Base-by-base conservation (phyloP, 495 filamentous ascomycete species). In the Penicillium robsamsonii region DNA sequence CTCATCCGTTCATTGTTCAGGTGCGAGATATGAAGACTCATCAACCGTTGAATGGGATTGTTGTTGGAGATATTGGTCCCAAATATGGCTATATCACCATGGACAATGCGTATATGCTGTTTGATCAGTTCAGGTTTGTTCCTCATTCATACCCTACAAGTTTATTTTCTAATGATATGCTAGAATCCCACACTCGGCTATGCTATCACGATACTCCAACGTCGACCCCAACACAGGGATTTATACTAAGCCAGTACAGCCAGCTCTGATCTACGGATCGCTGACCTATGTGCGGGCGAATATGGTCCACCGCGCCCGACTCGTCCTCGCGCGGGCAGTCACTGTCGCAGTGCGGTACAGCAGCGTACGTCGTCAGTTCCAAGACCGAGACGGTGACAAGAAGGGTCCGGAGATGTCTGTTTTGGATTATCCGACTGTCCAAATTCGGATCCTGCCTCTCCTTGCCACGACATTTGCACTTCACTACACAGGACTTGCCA, bases 21-120 rank as follows among this genome's bases (percentile, higher is more conserved):
- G 75, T 80, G 17, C 69, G 78, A 4, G 72, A 79, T 54, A 63
- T 71, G 63, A 64, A 73, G 42, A 77, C 72, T 0, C 73, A 77
- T 46, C 63, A 70, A 43, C 72, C 75, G 1, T 50, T 78, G 6
- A 43, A 68, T 8, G 78, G 76, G 1, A 70, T 81, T 24, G 69
- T 74, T 1, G 69, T 79, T 27, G 78, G 78, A 30, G 78, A 81
- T 52, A 78, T 81, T 45, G 76, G 76, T 0, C 71, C 74, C 0
- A 81, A 79, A 41, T 75, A 76, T 46, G 78, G 77, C 2, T 79
- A 79, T 45, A 63, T 70, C 15, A 68, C 66, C 4, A 76, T 78
- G 72, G 78, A 80, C 52, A 81, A 80, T 51, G 78, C 71, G 0
- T 81, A 80, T 55, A 77, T 78, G 73, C 71, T 79, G 7, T 80